Base-by-base conservation (phyloP, 2,329 filamentous ascomycete genomes). In the Zymoseptoria passerinii region DNA sequence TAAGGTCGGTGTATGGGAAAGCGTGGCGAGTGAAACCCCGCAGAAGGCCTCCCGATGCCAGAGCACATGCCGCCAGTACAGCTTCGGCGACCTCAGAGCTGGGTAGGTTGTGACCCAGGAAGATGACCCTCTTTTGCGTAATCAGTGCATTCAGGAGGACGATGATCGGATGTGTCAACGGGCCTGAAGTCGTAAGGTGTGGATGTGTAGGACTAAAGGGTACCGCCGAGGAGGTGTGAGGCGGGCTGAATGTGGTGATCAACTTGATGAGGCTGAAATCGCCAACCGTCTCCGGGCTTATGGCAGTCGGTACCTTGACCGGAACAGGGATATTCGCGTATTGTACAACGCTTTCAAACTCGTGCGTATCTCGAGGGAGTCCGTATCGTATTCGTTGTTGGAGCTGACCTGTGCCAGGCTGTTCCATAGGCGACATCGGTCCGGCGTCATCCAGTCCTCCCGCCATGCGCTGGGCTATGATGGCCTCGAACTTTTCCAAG, bases 251-350 rank as follows among this genome's bases (percentile, higher is more conserved):
- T 56, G 89, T 96, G 68, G 96, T 91, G 64, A 99, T 96, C 56
- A 99, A 84, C 73, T 97, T 97, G 76, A 99, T 89, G 58, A 99
- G 81, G 44, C 92, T 97, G 71, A 99, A 99, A 75, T 99, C 94
- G 61, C 94, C 94, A 16, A 99, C 94, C 0, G 90, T 96, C 77
- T 99, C 94, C 1, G 92, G 90, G 78, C 92, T 92, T 58, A 95
- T 83, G 9, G 94, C 92, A 3, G 92, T 92, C 0, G 94, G 94
- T 7, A 99, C 87, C 75, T 97, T 97, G 76, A 99, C 90, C 1
- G 94, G 94, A 28, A 99, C 92, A 0, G 92, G 92, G 57, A 97
- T 94, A 63, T 91, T 90, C 76, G 96, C 95, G 77, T 99, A 99
- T 70, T 92, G 84, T 68, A 99, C 90, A 69, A 87, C 90, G 65